Evolutionary conservation across 2,329 filamentous ascomycete genomes (phyloP), one percentile per base, ranked within the genome.

Genomic region (Sporothrix humicola): DNA sequence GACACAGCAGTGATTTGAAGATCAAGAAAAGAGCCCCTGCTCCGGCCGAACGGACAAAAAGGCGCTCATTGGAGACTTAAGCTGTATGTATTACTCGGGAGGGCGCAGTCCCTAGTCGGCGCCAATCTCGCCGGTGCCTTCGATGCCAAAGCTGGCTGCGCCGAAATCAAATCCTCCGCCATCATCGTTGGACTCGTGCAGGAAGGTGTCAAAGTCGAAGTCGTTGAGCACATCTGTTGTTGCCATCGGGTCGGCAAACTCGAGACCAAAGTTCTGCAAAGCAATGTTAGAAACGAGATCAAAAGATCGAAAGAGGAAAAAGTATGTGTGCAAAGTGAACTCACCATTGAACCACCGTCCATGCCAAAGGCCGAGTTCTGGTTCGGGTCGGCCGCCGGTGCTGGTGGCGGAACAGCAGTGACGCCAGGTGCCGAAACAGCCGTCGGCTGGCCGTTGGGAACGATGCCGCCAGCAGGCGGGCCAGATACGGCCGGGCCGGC

Each of bases 181-280:
- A 56, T 84, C 85, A 48, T 81, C 83, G 65, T 86, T 86, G 74
- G 87, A 85, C 73, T 87, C 85, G 76, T 91, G 88, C 8, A 92
- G 82, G 83, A 92, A 92, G 1, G 89, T 90, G 80, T 92, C 90
- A 77, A 92, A 88, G 76, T 92, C 90, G 77, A 92, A 92, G 76
- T 90, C 89, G 77, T 88, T 89, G 66, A 92, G 83, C 50, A 91
- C 89, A 78, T 91, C 86, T 72, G 81, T 82, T 6, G 85, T 84
- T 74, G 84, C 83, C 37, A 87, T 79, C 1, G 88, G 87, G 76
- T 89, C 88, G 72, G 86, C 84, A 79, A 89, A 87, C 73, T 87
- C 87, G 81, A 91, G 85, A 61, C 78, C 79, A 72, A 88, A 88
- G 73, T 86, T 48, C 77, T 71, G 65, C 7, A 37, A 2, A 17